Evolutionary conservation across 257 asterid genomes (phyloP).

Genomic region (Solanum clarkiae): DNA sequence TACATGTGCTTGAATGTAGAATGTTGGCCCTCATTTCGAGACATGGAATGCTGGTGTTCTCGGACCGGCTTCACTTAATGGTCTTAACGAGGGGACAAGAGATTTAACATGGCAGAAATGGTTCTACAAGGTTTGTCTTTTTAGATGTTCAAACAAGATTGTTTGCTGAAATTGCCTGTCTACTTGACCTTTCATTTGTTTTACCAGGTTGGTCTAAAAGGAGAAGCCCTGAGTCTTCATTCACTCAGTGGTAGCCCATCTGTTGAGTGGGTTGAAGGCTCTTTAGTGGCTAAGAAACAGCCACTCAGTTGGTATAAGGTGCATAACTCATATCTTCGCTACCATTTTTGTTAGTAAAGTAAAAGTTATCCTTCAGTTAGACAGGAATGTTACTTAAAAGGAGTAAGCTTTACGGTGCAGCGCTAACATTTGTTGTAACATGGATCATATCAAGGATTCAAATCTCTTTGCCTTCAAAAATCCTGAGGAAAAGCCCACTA

Average conservation of each 20-base stretch:
- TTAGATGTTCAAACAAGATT: neutral
- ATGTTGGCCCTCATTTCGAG: constrained; percentile 93
- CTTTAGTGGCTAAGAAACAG: constrained; percentile 52
- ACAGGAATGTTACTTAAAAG: neutral
- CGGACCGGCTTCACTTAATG: constrained; percentile 89
- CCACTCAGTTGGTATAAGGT: constrained; percentile 97
- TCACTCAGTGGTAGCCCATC: constrained; percentile 81
- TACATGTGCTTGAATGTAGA: constrained; percentile 25
- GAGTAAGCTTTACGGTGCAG: neutral
- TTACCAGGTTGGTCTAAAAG: constrained; percentile 76
- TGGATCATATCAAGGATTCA: neutral
- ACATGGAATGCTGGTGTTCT: constrained; percentile 99
- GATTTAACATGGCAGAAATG: constrained; percentile 98
- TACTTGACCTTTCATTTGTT: neutral
- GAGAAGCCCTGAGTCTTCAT: constrained; percentile 85
- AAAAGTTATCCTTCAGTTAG: neutral
- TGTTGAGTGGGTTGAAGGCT: constrained; percentile 81
- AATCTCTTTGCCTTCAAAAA: neutral
- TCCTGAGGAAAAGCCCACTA: neutral
- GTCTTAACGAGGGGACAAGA: constrained; percentile 80
- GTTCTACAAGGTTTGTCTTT: constrained; percentile 65
- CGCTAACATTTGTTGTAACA: neutral
- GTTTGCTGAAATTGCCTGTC: neutral
- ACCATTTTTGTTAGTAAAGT: neutral
- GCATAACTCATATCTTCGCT: neutral